Conservation (phyloP, 345 rosid genomes). For the Litchi chinensis region DNA sequence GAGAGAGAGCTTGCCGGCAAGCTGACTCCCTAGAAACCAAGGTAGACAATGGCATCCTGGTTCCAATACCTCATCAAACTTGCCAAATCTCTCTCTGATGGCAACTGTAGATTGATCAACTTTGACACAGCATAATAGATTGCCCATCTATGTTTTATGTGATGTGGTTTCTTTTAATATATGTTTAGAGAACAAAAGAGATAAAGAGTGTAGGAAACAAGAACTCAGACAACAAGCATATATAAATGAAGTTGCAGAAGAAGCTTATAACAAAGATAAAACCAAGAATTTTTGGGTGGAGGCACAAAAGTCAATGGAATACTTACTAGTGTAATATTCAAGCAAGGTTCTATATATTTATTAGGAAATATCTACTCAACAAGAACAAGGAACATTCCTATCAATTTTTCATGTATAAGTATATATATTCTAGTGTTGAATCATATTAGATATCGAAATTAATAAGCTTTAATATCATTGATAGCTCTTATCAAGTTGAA, state of each 20-base stretch:
- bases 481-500: neutral
- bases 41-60: conserved; percentile 73
- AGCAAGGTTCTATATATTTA: too few relatives aligned
- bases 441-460: too few relatives aligned
- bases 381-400: neutral
- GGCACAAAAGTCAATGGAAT: neutral
- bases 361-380: neutral
- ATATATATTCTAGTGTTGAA: too few relatives aligned
- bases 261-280: neutral
- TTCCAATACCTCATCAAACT: conserved; percentile 54
- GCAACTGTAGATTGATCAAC: conserved; percentile 67
- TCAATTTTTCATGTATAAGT: too few relatives aligned
- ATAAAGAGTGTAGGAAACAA: neutral
- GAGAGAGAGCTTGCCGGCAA: conserved; percentile 51
- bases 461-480: neutral
- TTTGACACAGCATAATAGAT: conserved; percentile 46
- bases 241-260: neutral
- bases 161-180: too few relatives aligned
- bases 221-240: neutral
- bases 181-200: too few relatives aligned
- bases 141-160: conserved; percentile 19
- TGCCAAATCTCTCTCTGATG: conserved; percentile 57
- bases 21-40: conserved; percentile 56
- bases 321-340: neutral
- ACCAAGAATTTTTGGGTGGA: neutral